phyloP scores from a whole-genome alignment of 305 asterid species.

The Fraxinus dipetala region DNA sequence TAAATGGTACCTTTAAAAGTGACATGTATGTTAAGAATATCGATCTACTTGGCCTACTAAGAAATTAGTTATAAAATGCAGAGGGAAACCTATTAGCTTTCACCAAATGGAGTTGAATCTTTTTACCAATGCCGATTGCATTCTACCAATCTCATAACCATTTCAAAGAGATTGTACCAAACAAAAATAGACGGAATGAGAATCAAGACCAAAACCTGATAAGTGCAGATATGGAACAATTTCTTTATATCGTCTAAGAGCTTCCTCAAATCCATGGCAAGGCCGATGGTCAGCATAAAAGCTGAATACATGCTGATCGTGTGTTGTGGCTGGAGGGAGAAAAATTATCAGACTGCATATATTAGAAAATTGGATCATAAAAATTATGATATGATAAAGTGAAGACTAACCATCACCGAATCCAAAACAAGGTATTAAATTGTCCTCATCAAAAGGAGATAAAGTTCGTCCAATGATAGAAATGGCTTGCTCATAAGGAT shows the following conservation, averaged over 20 bases:
- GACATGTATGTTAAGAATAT: neutral
- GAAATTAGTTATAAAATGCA: neutral
- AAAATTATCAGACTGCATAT: conserved; percentile 10
- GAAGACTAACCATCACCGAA: conserved; percentile 74
- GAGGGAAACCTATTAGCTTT: neutral
- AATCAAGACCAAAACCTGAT: conserved; percentile 62
- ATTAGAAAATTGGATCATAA: neutral
- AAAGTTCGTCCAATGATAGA: conserved; percentile 71
- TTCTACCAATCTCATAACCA: neutral
- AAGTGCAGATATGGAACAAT: conserved; percentile 57
- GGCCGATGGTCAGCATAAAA: conserved; percentile 78
- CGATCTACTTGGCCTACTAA: neutral
- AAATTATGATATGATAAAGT: neutral
- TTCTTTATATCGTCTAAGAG: conserved; percentile 65
- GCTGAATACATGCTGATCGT: conserved; percentile 67
- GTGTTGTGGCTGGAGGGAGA: conserved; percentile 58
- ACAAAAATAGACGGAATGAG: conserved; percentile 4
- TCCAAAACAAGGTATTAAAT: conserved; percentile 79
- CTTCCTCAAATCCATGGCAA: conserved; percentile 89
- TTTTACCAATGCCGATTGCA: neutral
- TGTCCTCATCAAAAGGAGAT: conserved; percentile 83
- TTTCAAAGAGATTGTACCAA: neutral
- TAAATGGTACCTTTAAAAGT: neutral
- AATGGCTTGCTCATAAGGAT: conserved; percentile 86
- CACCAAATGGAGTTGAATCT: neutral